A percentile compares a stretch with the other conserved stretches of the same genome.
phyloP scores from a whole-genome alignment of 2,329 filamentous ascomycete species.

The Peltaster fructicola region DNA sequence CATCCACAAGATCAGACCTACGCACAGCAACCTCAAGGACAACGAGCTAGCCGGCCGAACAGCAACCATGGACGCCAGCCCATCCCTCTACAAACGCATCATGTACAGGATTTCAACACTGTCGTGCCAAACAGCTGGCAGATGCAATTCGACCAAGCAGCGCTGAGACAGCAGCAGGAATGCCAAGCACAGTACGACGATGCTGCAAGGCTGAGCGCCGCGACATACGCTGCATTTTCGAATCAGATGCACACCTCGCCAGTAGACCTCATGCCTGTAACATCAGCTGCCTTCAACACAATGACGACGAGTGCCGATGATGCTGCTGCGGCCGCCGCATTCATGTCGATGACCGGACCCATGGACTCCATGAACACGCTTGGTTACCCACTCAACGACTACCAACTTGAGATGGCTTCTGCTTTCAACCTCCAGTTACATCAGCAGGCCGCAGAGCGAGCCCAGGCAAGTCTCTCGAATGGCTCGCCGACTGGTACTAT shows the following conservation, averaged over 20 bases:
- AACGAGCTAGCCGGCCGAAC: conserved; percentile 10
- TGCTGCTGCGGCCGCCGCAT: conserved; percentile 22
- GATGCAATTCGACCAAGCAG: conserved; percentile 22
- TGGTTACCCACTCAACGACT: conserved; percentile 40
- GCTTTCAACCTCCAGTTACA: conserved; percentile 28
- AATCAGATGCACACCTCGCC: conserved; percentile 27
- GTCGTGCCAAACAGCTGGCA: conserved; percentile 24
- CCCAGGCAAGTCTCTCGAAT: conserved; percentile 24
- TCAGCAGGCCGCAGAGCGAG: conserved; percentile 23
- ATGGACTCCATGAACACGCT: conserved; percentile 29
- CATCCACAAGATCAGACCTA: conserved; percentile 6
- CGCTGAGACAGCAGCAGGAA: conserved; percentile 4
- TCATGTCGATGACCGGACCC: conserved; percentile 24
- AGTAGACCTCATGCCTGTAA: conserved; percentile 29
- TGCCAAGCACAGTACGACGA: conserved; percentile 9
- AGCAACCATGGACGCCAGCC: conserved; percentile 15
- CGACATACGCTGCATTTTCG: conserved; percentile 21
- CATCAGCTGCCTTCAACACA: conserved; percentile 18
- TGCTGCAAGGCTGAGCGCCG: conserved; percentile 16
- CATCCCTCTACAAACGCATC: conserved; percentile 14
- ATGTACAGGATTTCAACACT: conserved; percentile 17
- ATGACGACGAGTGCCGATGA: conserved; percentile 19
- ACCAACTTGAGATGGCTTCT: conserved; percentile 46
- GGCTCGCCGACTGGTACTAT: conserved; percentile 65
- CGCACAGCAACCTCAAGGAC: conserved; percentile 5